Percentiles rank a stretch among this genome's conserved stretches.
Conservation (phyloP, 2,329 filamentous ascomycete genomes). For the Penicillium rolfsii region DNA sequence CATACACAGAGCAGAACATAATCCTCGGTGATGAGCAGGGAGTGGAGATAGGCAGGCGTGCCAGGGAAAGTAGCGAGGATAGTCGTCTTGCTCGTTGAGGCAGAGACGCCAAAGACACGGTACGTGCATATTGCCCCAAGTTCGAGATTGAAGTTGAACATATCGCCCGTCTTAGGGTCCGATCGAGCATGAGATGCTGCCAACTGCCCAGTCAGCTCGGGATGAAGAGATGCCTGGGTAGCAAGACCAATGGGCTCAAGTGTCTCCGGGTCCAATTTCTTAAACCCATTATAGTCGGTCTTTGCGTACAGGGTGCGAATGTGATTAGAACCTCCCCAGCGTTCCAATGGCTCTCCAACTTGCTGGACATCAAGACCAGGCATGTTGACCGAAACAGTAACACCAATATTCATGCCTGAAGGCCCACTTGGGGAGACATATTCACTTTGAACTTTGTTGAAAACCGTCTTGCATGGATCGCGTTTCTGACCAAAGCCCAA, state of each 20-base stretch:
- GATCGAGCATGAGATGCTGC: slow-evolving; percentile 72
- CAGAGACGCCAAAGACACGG: slow-evolving; percentile 68
- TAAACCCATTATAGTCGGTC: slow-evolving; percentile 60
- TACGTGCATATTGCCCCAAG: slow-evolving; percentile 63
- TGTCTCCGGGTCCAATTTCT: slow-evolving; percentile 69
- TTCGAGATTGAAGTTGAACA: slow-evolving; percentile 81
- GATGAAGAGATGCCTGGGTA: slow-evolving; percentile 65
- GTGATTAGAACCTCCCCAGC: slow-evolving; percentile 37
- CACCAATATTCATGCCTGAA: slow-evolving; percentile 66
- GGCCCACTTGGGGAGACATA: slow-evolving; percentile 51
- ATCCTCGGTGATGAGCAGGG: slow-evolving; percentile 71
- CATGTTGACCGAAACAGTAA: slow-evolving; percentile 67
- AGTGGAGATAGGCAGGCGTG: slow-evolving; percentile 76
- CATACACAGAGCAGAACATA: slow-evolving; percentile 76
- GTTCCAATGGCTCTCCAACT: slow-evolving; percentile 28
- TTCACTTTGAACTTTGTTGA: slow-evolving; percentile 61
- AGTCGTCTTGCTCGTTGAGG: slow-evolving; percentile 65
- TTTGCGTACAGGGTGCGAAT: slow-evolving; percentile 61
- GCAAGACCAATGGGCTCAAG: slow-evolving; percentile 72
- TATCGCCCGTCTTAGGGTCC: slow-evolving; percentile 72
- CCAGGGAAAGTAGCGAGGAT: slow-evolving; percentile 69
- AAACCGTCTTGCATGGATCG: slow-evolving; percentile 75
- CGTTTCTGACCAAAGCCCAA: slow-evolving; percentile 71
- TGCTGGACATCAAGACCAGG: slow-evolving; percentile 55
- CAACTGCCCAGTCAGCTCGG: slow-evolving; percentile 66